Evolutionary conservation across 2,329 filamentous ascomycete species (phyloP), one percentile per base, ranked within the genome.

Genomic region (Periconia sp.): DNA sequence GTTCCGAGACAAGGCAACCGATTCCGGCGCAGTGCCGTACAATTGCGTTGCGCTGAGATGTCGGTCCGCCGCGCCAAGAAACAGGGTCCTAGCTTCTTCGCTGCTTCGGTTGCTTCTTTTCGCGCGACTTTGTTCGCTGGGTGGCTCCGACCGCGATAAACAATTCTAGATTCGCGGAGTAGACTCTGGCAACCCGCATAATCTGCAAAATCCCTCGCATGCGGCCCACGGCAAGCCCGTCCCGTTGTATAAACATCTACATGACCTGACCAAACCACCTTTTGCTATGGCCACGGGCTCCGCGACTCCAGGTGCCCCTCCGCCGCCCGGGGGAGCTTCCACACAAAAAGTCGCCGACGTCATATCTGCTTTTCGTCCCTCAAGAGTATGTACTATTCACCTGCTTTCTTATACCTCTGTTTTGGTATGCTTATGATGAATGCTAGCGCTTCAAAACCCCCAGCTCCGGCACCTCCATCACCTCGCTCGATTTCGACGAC

Each of bases 401-500:
- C 45, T 14, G 10, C 43, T 10, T 15, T 10, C 17, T 31, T 31
- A 17, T 19, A 41, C 15, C 10, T 14, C 15, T n/a, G n/a, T n/a
- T n/a, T n/a, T n/a, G n/a, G 17, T 8, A 1, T 20, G 51, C 63
- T 69, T 27, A 70, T 54, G 35, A 6, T 37, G 14, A 2, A 13
- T 2, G 19, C 18, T 65, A 79, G 70, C 74, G 75, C 55, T 81
- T 81, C 74, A 78, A 77, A 59, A 62, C 76, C 0, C 69, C 74
- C 19, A 65, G 66, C 53, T 74, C 79, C 10, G 78, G 81, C 47
- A 85, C 87, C 3, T 82, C 86, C 60, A 85, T 97, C 55, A 89
- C 94, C 9, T 97, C 93, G 1, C 85, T 99, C 64, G 93, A 99
- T 78, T 99, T 96, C 71, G 92, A 97, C 74, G 92, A 97, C 77